A percentile compares a stretch with the other conserved stretches of the same genome.
phyloP scores from a whole-genome alignment of 495 filamentous ascomycete species.

The Monascus purpureus region DNA sequence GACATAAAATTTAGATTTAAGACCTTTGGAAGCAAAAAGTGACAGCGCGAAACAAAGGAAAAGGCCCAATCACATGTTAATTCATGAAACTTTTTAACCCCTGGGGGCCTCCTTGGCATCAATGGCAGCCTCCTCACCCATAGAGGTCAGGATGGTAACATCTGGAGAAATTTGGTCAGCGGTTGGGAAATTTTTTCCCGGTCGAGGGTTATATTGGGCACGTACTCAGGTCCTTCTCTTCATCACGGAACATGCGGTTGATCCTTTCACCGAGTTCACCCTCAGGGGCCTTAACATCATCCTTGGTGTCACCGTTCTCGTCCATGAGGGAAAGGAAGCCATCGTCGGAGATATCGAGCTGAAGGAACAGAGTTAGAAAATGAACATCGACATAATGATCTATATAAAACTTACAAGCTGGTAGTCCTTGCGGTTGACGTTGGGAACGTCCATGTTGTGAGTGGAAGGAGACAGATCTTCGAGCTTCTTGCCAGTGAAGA shows the following conservation, averaged over 20 bases:
- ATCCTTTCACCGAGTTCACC: slow-evolving; percentile 77
- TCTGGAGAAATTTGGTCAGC: slow-evolving; percentile 32
- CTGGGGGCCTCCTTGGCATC: slow-evolving; percentile 83
- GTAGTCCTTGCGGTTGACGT: slow-evolving; percentile 80
- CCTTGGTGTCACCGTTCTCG: slow-evolving; percentile 69
- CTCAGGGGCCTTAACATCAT: slow-evolving; percentile 88
- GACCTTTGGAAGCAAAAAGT: slow-evolving; percentile 19
- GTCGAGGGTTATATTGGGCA: slow-evolving; percentile 3
- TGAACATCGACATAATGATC: too few relatives aligned
- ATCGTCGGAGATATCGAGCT: slow-evolving; percentile 85
- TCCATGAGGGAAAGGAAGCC: slow-evolving; percentile 81
- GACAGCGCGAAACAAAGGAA: slow-evolving; percentile 20
- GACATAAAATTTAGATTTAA: slow-evolving; percentile 15
- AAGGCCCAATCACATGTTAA: slow-evolving; percentile 13
- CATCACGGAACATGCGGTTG: slow-evolving; percentile 53
- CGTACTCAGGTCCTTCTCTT: slow-evolving; percentile 78
- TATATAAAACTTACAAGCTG: slow-evolving; percentile 82
- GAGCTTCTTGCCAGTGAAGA: slow-evolving; percentile 99
- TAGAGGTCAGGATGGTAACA: slow-evolving; percentile 81
- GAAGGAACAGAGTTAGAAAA: neutral
- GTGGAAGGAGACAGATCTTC: slow-evolving; percentile 99
- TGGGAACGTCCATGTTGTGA: slow-evolving; percentile 99
- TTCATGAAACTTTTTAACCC: slow-evolving; percentile 4
- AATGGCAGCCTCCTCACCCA: slow-evolving; percentile 87
- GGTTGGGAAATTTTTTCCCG: slow-evolving; percentile 1